Base-by-base conservation (phyloP, 331 rosid genomes). In the Erythrophleum ivorense region DNA sequence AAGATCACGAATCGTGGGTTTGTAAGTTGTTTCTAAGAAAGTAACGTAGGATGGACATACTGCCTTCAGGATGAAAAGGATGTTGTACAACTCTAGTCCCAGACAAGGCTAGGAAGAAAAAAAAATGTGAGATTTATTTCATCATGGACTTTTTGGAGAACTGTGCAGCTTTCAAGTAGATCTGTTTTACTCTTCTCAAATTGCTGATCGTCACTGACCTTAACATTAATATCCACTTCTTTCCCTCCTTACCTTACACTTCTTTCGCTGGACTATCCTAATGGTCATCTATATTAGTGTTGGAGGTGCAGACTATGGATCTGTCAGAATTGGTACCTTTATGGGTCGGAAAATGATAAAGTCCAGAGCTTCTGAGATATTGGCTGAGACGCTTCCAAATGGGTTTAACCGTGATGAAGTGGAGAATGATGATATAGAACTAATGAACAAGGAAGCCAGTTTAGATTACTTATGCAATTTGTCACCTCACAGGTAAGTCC, bases 251-350 rank as follows among this genome's bases (percentile, higher is more conserved):
- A 15, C 21, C 76, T n/a, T n/a, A n/a, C n/a, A n/a, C 38, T 43
- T 6, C 13, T 75, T 77, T 72, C 74, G 38, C 33, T 34, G 71
- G 41, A 60, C 73, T 53, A 75, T 33, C 69, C 40, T 64, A 21
- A 36, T 62, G 70, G 43, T 62, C 71, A 73, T 79, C 46, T 72
- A 77, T 86, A 79, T 66, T 82, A 95, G 99, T 82, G 90, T 95
- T 73, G 99, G 99, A 75, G 99, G 99, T 86, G 98, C 99, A 6
- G 99, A 95, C 84, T 95, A 95, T 62, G 92, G 99, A 83, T 95
- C 98, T 40, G 97, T 95, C 50, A 88, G 99, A 87, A 88, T 95
- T 73, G 98, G 97, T 31, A 81, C 97, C 78, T 95, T 87, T 81
- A 93, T 95, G 97, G 99, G 98, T 71, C 81, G 89, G 85, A 91